These are phyloP conservation scores for Coemansia sp. DNA, from an alignment of 192 early-diverging fungal genomes.

Conservation along the genomic window DNA sequence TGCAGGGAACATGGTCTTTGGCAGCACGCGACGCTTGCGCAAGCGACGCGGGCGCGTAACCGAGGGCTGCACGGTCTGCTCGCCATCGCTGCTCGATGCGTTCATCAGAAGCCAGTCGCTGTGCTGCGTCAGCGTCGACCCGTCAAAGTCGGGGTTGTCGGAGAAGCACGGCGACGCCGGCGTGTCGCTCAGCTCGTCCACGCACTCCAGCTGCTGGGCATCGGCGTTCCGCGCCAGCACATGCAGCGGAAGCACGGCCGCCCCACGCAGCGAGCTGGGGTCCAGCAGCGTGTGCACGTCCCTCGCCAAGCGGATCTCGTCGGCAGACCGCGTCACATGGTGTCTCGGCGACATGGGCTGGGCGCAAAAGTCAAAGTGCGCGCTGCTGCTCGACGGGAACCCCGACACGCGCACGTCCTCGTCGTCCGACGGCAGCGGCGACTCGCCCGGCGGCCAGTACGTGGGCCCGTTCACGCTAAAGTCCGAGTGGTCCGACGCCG, in stretches of 20 bases:
- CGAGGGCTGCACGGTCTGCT: conserved; percentile 13
- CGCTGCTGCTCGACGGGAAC: conserved; percentile 50
- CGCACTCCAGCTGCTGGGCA: conserved; percentile 3
- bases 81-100: conserved; percentile 38
- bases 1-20: conserved; percentile 35
- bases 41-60: conserved; percentile 35
- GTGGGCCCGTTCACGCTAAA: conserved; percentile 22
- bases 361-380: conserved; percentile 40
- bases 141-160: conserved; percentile 38
- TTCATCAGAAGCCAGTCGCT: conserved; percentile 54
- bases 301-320: conserved; percentile 15
- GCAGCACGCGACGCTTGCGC: conserved; percentile 53
- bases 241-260: conserved; percentile 28
- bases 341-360: conserved; percentile 29
- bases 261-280: conserved; percentile 33
- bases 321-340: conserved; percentile 20
- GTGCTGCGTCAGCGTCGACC: conserved; percentile 48
- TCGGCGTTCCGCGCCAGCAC: conserved; percentile 33
- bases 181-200: conserved; percentile 9
- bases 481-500: conserved; percentile 32
- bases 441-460: conserved; percentile 42
- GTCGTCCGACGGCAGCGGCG: conserved; percentile 18
- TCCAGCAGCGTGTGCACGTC: conserved; percentile 28
- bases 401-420: conserved; percentile 21
- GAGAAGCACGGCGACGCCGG: conserved; percentile 19